Evolutionary conservation across 768 basidiomycete species (phyloP), one percentile per base, ranked within the genome.

Genomic region (Leccinum obscurum): DNA sequence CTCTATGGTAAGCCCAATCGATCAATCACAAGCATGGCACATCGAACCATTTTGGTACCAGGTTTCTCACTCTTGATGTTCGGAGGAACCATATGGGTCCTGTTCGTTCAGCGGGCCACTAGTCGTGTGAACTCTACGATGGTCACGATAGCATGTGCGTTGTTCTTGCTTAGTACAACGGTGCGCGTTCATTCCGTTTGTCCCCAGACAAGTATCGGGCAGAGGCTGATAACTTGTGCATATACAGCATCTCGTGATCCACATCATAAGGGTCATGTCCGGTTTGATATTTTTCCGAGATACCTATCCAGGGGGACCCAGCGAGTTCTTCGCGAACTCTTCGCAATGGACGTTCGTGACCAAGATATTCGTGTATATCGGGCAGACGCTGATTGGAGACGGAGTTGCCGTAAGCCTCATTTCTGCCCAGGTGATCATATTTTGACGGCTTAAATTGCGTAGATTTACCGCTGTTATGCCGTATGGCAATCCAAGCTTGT

Each of bases 31-130:
- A 20, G 14, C 20, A 53, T 17, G 14, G 3, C 32, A 9, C 8
- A 30, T 14, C 17, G 20, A 53, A 35, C 20, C 20, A 34, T 34
- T 53, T 13, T 35, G 52, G 32, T 5, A 34, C 32, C 2, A 53
- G 52, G 52, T 24, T 53, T 53, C 34, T 53, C 52, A 20, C 52
- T 53, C 22, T 37, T 53, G 52, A 53, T 53, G 52, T 53, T 53
- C 22, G 52, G 34, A 14, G 52, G 52, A 37, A 53, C 52, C 2
- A 53, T 53, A 4, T 52, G 30, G 30, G 9, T 20, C 3, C n/a
- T 52, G 28, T 32, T 32, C 51, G n/a, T 32, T 26, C 51, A 32
- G 11, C 51, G 51, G 51, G 15, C n/a, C 17, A 52, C 30, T 34
- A 32, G 6, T 3, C 24, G 32, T 8, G 51, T 52, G 15, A 52